phyloP scores from a whole-genome alignment of 2,329 filamentous ascomycete species.

The Fusarium xylarioides region DNA sequence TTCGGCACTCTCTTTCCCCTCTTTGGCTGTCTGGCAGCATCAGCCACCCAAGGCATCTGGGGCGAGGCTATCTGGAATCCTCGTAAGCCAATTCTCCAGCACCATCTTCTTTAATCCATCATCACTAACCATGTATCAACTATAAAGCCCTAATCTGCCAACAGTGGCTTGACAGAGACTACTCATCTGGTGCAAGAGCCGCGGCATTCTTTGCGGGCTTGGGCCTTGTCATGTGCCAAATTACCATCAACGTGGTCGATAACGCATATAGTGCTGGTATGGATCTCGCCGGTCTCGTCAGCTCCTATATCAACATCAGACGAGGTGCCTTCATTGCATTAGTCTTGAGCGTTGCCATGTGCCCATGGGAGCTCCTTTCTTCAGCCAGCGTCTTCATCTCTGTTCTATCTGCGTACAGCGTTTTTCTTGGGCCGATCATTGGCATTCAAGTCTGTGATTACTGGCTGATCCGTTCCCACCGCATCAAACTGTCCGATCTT shows the following conservation, averaged over 20 bases:
- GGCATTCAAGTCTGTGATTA: background rate
- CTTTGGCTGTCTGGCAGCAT: background rate
- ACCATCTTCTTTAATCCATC: accelerated
- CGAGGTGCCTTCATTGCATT: background rate
- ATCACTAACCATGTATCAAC: background rate
- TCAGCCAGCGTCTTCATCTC: background rate
- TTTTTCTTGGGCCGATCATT: background rate
- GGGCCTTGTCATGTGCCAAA: background rate
- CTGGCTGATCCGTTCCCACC: background rate
- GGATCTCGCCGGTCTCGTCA: background rate
- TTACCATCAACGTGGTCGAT: background rate
- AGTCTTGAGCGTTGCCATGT: background rate
- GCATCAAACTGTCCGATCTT: background rate
- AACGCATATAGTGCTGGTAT: background rate
- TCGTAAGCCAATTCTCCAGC: accelerated
- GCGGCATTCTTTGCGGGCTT: background rate
- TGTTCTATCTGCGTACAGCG: background rate
- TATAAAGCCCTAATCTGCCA: background rate
- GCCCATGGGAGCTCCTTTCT: background rate
- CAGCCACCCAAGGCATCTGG: background rate
- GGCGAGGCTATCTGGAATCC: background rate
- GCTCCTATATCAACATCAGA: background rate
- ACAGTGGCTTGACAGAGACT: background rate
- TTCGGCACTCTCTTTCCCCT: background rate
- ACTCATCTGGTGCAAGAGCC: background rate